Conservation (phyloP, 805 yeast genomes). For the Cyberlindnera mississippiensis region DNA sequence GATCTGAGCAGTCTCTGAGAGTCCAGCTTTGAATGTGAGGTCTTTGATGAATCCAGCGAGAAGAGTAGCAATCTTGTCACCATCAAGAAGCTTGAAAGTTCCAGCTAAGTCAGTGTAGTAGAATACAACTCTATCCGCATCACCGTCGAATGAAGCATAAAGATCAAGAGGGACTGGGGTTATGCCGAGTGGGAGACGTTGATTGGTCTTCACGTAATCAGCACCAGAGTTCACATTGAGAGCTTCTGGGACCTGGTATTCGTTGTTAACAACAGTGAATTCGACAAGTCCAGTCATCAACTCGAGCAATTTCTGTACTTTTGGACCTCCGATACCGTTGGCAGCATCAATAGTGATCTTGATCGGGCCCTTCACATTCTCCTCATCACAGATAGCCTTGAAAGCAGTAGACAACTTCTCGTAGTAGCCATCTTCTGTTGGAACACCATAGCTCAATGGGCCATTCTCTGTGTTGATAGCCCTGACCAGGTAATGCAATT, state of each 20-base stretch:
- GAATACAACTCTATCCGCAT: conserved; percentile 91
- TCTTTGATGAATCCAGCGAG: conserved; percentile 65
- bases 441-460: conserved; percentile 48
- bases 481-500: conserved; percentile 82
- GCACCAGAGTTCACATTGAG: conserved; percentile 90
- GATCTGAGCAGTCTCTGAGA: conserved; percentile 33
- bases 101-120: conserved; percentile 45
- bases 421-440: conserved; percentile 68
- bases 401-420: conserved; percentile 54
- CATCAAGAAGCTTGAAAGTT: conserved; percentile 67
- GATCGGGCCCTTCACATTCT: conserved; percentile 28
- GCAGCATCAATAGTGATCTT: conserved; percentile 80
- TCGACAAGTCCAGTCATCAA: conserved; percentile 40
- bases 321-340: conserved; percentile 94
- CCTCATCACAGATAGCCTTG: conserved; percentile 37
- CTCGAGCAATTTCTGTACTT: conserved; percentile 46
- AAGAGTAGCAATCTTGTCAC: conserved; percentile 88
- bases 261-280: conserved; percentile 49
- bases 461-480: conserved; percentile 53
- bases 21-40: conserved; percentile 42
- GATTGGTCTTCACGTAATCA: conserved; percentile 90
- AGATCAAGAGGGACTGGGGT: conserved; percentile 42
- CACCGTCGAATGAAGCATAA: conserved; percentile 91
- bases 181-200: conserved; percentile 65
- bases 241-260: conserved; percentile 46